Evolutionary conservation across 116 monocot genomes (phyloP).

Genomic region (Papilionanthe hybrid): DNA sequence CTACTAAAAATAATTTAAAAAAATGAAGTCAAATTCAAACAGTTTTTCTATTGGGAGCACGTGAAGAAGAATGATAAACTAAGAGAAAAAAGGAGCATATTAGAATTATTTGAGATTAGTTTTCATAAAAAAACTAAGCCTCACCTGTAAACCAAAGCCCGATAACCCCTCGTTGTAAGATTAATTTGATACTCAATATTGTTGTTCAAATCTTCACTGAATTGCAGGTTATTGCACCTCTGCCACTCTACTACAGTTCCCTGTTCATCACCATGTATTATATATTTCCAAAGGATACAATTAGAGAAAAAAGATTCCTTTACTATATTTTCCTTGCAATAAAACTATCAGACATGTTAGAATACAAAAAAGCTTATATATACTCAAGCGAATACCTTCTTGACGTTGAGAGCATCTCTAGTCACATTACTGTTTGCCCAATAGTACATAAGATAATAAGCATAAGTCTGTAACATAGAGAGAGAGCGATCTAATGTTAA

Average conservation of each 20-base stretch:
- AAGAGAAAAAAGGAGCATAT: too few species aligned
- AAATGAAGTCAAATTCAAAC: too few species aligned
- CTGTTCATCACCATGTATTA: conserved; percentile 15
- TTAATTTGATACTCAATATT: conserved; percentile 21
- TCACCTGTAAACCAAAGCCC: conserved; percentile 53
- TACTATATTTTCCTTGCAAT: neutral
- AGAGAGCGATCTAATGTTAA: too few species aligned
- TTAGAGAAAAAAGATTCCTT: neutral
- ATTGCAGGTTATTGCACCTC: conserved; percentile 33
- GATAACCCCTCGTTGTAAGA: conserved; percentile 33
- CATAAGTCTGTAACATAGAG: conserved; percentile 19
- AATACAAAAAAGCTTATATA: neutral
- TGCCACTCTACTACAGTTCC: conserved; percentile 35
- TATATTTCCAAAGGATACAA: neutral
- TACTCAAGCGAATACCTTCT: conserved; percentile 21
- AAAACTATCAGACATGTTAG: too few species aligned
- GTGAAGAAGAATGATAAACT: too few species aligned
- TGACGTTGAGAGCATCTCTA: conserved; percentile 40
- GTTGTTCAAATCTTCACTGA: conserved; percentile 13
- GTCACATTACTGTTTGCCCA: conserved; percentile 38
- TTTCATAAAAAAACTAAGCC: too few species aligned
- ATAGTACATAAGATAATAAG: conserved; percentile 19
- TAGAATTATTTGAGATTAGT: too few species aligned
- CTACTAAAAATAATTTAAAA: too few species aligned
- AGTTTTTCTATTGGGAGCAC: too few species aligned